Base-by-base conservation (phyloP, 140 eudicot species). In the Ambrosia hybrid region DNA sequence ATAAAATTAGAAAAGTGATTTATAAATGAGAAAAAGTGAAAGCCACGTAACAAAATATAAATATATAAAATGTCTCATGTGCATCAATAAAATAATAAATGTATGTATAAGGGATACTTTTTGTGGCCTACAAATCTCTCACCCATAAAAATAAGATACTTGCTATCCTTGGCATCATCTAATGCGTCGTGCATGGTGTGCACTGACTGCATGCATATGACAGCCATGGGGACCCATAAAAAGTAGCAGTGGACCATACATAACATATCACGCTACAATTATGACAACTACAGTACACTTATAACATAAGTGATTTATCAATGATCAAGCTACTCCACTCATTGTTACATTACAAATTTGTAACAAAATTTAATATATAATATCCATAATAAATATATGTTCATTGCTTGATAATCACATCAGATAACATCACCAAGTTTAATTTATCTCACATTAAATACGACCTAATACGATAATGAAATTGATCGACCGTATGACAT, bases 161-260 rank as follows among this genome's bases (percentile, higher is more conserved):
- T 11, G 14, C 53, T 48, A 48, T 49, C 43, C 16, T 67, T 76
- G 80, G 65, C 65, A 70, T 61, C 66, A 51, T 61, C 57, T 70
- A 38, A 70, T 38, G 72, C 72, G 46, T 57, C 37, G 62, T 77
- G 81, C 72, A 77, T 69, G 74, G 76, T 39, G 71, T n/a, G 67
- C 76, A 60, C 53, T 77, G 72, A 72, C 70, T 77, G 72, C 76
- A 77, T 70, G n/a, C n/a, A 21, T 21, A 21, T 21, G 76, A 71
- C 82, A 78, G 72, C 77, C 72, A 77, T 36, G 17, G 17, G 17
- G 65, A 30, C 34, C 66, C 72, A 63, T 58, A 68, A 57, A 76
- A 76, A 68, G 75, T 13, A 76, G 55, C 55, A 49, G 75, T 68
- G 80, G 80, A 57, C 80, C 80, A 76, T 51, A 21, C 71, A 15